Evolutionary conservation across 2,329 filamentous ascomycete species (phyloP).

Genomic region (Myotisia sp.): DNA sequence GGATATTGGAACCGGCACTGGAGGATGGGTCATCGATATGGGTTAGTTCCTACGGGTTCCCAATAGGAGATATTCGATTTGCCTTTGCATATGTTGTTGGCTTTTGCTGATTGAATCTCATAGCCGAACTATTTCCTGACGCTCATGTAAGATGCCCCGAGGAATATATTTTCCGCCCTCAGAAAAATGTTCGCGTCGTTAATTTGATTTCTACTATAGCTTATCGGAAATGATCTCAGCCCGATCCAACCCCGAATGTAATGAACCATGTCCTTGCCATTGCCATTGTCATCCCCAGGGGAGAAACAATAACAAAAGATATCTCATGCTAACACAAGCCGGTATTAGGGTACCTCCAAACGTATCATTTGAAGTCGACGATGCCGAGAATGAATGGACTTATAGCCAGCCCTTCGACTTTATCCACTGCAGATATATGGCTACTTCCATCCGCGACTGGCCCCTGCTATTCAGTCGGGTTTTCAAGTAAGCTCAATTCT

Average conservation of each 20-base stretch:
- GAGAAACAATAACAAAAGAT: too few relatives aligned
- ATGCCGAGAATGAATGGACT: constrained; percentile 46
- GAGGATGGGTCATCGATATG: constrained; percentile 31
- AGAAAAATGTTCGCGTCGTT: constrained; percentile 1
- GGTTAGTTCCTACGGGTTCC: neutral
- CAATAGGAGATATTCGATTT: too few relatives aligned
- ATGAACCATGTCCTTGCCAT: constrained; percentile 11
- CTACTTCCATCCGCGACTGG: constrained; percentile 40
- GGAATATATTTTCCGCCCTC: neutral
- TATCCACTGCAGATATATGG: constrained; percentile 40
- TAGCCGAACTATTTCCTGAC: neutral
- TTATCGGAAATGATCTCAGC: constrained; percentile 12
- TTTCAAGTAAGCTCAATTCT: constrained; percentile 4
- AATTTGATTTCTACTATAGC: constrained; percentile 6
- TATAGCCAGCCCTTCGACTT: constrained; percentile 42
- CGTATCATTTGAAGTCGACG: constrained; percentile 47
- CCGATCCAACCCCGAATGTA: constrained; percentile 11
- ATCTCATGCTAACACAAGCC: constrained; percentile 11
- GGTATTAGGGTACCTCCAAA: constrained; percentile 43
- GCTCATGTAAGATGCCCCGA: neutral
- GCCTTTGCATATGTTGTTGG: neutral
- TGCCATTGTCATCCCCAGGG: too few relatives aligned
- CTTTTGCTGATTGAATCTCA: neutral
- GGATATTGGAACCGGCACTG: constrained; percentile 37
- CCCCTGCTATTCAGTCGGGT: constrained; percentile 12